These are phyloP conservation scores for Zymoseptoria brevis DNA, from an alignment of 2,329 filamentous ascomycete genomes.

Conservation along the genomic window DNA sequence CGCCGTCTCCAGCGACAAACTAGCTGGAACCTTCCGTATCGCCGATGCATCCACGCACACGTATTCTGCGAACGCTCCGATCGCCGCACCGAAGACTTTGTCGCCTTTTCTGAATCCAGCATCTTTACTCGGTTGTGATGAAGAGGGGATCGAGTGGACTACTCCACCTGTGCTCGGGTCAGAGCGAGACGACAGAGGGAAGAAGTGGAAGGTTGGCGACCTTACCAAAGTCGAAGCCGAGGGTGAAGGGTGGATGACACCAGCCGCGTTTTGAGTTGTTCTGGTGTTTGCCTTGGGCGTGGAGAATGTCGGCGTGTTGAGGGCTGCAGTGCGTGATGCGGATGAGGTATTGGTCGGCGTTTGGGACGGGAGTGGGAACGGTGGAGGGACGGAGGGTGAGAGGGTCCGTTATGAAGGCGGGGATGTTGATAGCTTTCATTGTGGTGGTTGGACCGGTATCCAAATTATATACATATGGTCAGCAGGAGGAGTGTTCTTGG, in stretches of 20 bases:
- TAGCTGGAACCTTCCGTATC: constrained; percentile 40
- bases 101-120: constrained; percentile 39
- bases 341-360: constrained; percentile 36
- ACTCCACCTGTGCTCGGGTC: constrained; percentile 71
- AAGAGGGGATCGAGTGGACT: constrained; percentile 35
- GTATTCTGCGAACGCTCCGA: constrained; percentile 48
- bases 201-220: constrained; percentile 77
- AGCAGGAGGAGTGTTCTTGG: no score
- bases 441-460: no score
- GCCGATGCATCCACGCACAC: constrained; percentile 36
- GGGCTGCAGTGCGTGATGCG: constrained; percentile 49
- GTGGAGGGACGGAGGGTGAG: constrained; percentile 22
- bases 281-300: constrained; percentile 52
- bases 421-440: constrained; percentile 35
- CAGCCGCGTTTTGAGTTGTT: constrained; percentile 43
- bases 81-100: constrained; percentile 46
- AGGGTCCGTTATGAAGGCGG: constrained; percentile 29
- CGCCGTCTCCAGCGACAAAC: constrained; percentile 42
- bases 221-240: constrained; percentile 56
- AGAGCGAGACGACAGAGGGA: constrained; percentile 67
- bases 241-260: constrained; percentile 49
- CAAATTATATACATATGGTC: no score
- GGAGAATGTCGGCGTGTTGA: constrained; percentile 55
- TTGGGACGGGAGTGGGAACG: constrained; percentile 28
- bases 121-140: background rate